Base-by-base conservation (phyloP, 2,329 filamentous ascomycete genomes). In the Nakataea oryzae region DNA sequence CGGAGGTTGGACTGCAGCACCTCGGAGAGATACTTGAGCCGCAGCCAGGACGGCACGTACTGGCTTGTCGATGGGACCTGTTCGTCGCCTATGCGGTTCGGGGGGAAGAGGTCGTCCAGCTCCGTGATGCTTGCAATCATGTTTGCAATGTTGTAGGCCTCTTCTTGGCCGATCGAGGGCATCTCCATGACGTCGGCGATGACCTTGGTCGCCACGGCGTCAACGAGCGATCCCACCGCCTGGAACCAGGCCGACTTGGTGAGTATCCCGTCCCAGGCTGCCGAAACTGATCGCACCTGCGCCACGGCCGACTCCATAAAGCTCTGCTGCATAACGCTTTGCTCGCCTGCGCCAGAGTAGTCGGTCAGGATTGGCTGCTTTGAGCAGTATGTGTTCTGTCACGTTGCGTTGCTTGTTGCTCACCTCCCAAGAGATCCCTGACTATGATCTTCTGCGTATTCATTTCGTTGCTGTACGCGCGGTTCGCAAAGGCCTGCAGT, bases 1-100 rank as follows among this genome's bases (percentile, higher is more conserved):
- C 81, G 81, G 61, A 88, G 74, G 68, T 88, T 87, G 66, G 84
- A 86, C 74, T 88, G 85, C 66, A 88, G 74, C 30, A 88, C 81
- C 70, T 88, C 82, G 65, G 81, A 81, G 24, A 88, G 75, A 67
- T 83, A 88, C 72, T 87, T 84, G 63, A 88, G 77, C 59, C 85
- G 79, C 63, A 88, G 75, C 86, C 86, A 88, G 59, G 78, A 79
- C 3, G 79, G 76, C 4, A 84, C 83, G 65, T 86, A 87, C 68
- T 87, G 83, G 3, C 82, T 78, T 41, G 85, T 87, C 4, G 77
- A 72, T 4, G 84, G 82, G 1, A 84, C 71, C 41, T 79, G 77
- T 5, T 76, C 75, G 27, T 63, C 66, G 2, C 68, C 65, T 61
- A 30, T 12, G 14, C 27, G 26, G 66, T 76, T 79, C 0, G 81